Percentiles rank a stretch among this genome's conserved stretches.
These are phyloP conservation scores for Senna siamea DNA, from an alignment of 306 rosid genomes.

Conservation along the genomic window DNA sequence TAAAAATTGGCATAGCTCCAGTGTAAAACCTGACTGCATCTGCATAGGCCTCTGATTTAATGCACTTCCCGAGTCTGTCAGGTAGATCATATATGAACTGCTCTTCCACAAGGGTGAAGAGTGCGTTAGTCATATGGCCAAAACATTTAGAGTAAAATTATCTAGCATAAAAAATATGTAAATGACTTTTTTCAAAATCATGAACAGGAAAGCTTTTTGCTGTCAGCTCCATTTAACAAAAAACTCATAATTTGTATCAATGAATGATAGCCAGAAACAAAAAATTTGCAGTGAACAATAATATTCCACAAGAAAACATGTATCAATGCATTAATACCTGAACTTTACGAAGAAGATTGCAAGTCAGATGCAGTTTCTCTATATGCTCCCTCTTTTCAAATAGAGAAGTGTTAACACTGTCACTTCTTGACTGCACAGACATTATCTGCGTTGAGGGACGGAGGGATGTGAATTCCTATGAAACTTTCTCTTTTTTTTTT, in stretches of 20 bases:
- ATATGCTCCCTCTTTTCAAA: slow-evolving; percentile 89
- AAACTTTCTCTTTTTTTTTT: slow-evolving; percentile 12
- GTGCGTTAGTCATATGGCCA: slow-evolving; percentile 28
- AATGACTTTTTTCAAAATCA: neutral
- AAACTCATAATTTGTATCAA: slow-evolving; percentile 4
- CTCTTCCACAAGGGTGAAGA: slow-evolving; percentile 45
- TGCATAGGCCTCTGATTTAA: slow-evolving; percentile 84
- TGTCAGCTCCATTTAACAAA: slow-evolving; percentile 20
- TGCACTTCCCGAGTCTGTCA: slow-evolving; percentile 86
- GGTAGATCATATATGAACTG: slow-evolving; percentile 97
- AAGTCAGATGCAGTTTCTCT: slow-evolving; percentile 81
- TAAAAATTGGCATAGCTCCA: slow-evolving; percentile 94
- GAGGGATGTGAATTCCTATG: slow-evolving; percentile 8
- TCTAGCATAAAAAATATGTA: neutral
- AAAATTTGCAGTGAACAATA: slow-evolving; percentile 6
- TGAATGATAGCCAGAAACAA: slow-evolving; percentile 7
- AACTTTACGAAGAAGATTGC: slow-evolving; percentile 92
- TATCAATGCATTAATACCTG: slow-evolving; percentile 57
- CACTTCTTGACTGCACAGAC: slow-evolving; percentile 95
- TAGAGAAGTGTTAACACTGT: slow-evolving; percentile 77
- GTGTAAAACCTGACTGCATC: slow-evolving; percentile 89
- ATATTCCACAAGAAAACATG: neutral
- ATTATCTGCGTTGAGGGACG: slow-evolving; percentile 63
- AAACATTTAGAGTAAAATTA: slow-evolving; percentile 7
- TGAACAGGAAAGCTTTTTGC: slow-evolving; percentile 8